Percentiles rank a stretch among this genome's conserved stretches.
These are phyloP conservation scores for Pharnaceum exiguum DNA, from an alignment of 148 eudicot genomes.

Conservation along the genomic window DNA sequence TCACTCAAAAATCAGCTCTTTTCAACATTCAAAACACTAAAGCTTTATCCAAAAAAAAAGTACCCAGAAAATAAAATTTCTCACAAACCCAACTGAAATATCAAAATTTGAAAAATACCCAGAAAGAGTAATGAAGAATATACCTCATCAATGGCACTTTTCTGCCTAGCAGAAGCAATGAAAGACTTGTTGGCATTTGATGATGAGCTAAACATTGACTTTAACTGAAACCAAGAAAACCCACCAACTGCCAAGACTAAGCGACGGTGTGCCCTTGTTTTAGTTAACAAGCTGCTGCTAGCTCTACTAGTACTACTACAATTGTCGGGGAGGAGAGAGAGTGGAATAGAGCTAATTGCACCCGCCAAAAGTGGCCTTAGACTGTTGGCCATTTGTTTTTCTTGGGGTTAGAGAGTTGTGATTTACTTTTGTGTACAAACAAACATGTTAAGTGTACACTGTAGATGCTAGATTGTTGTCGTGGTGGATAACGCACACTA, in stretches of 20 bases:
- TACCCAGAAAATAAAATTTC: conserved; percentile 1
- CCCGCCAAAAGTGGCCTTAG: conserved; percentile 25
- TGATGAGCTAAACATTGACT: conserved; percentile 47
- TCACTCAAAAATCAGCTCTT: not conserved
- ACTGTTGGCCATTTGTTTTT: conserved; percentile 32
- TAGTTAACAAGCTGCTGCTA: not conserved
- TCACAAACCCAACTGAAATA: conserved; percentile 19
- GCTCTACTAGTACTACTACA: conserved; percentile 8
- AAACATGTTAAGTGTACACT: too few species aligned
- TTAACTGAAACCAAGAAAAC: conserved; percentile 58
- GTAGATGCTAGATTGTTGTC: too few species aligned
- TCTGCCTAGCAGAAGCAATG: conserved; percentile 69
- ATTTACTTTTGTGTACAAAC: too few species aligned
- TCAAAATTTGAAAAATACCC: conserved; percentile 14
- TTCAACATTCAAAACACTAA: not conserved
- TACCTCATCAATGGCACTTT: conserved; percentile 63
- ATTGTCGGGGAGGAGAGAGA: conserved; percentile 12
- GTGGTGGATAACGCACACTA: too few species aligned
- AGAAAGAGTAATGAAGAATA: conserved; percentile 10
- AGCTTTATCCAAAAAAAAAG: not conserved
- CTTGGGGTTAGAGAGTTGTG: too few species aligned
- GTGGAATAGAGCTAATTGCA: conserved; percentile 2
- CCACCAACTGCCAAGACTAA: conserved; percentile 62
- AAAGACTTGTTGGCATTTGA: conserved; percentile 45
- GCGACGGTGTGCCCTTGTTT: conserved; percentile 35